A percentile compares a stretch with the other conserved stretches of the same genome.
Evolutionary conservation across 257 asterid species (phyloP).

Genomic region (Ballota nigra): DNA sequence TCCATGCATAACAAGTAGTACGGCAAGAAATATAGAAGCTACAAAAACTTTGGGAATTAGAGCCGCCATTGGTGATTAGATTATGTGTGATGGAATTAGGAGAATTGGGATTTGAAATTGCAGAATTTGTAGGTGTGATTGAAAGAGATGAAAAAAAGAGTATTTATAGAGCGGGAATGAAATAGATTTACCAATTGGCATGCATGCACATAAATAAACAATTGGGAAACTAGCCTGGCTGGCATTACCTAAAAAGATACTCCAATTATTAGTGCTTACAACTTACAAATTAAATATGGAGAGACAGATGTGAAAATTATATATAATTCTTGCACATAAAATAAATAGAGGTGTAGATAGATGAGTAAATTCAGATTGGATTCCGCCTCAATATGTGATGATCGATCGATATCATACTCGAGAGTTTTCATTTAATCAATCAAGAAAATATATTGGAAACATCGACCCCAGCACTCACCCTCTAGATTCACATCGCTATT

Average conservation of each 20-base stretch:
- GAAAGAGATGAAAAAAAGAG: constrained; percentile 10
- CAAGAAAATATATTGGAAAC: neutral
- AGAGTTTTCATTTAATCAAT: neutral
- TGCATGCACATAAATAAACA: constrained; percentile 43
- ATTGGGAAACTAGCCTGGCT: constrained; percentile 15
- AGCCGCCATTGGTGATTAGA: constrained; percentile 50
- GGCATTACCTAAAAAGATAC: constrained; percentile 29
- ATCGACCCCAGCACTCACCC: neutral
- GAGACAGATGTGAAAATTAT: neutral
- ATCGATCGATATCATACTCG: neutral
- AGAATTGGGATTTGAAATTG: neutral
- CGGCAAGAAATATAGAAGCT: constrained; percentile 36
- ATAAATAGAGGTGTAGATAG: no score
- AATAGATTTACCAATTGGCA: constrained; percentile 1
- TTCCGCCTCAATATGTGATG: neutral
- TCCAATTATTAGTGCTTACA: constrained; percentile 3
- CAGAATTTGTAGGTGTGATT: neutral
- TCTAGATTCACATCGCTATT: neutral
- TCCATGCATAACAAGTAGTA: constrained; percentile 40
- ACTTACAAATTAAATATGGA: neutral
- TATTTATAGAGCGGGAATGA: constrained; percentile 30
- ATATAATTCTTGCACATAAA: no score
- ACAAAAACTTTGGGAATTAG: constrained; percentile 32
- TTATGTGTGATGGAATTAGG: neutral
- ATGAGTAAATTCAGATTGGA: neutral